phyloP scores from a whole-genome alignment of 2,329 filamentous ascomycete genomes.

The Juglanconis juglandina region DNA sequence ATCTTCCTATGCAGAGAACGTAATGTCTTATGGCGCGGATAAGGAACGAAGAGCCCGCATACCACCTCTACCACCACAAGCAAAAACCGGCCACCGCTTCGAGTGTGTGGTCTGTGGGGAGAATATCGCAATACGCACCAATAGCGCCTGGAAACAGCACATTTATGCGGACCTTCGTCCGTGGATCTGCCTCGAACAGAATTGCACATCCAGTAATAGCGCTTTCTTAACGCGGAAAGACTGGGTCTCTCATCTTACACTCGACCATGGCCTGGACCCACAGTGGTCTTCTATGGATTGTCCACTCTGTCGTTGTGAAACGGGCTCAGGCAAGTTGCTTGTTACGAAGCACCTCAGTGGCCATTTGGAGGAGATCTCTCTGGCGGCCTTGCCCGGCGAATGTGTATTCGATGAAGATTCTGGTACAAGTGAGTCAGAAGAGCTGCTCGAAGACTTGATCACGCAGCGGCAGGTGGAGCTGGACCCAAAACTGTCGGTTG shows the following conservation, averaged over 20 bases:
- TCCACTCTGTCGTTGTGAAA: not conserved
- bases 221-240: not conserved
- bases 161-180: constrained; percentile 5
- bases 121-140: not conserved
- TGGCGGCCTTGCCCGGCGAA: not conserved
- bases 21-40: constrained; percentile 8
- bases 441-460: too few relatives aligned
- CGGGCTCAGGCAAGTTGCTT: not conserved
- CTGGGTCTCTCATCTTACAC: constrained; percentile 5
- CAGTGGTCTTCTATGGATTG: not conserved
- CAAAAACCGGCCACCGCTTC: not conserved
- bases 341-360: not conserved
- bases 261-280: constrained; percentile 2
- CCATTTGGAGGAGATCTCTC: constrained; percentile 7
- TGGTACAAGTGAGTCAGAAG: not conserved
- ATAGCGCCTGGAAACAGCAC: constrained; percentile 9
- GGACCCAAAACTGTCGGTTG: too few relatives aligned
- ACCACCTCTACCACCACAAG: not conserved
- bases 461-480: too few relatives aligned
- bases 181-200: constrained; percentile 7
- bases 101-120: constrained; percentile 1
- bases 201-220: not conserved
- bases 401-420: not conserved
- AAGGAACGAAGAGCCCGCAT: not conserved
- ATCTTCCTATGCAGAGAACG: constrained; percentile 7